Conservation (phyloP, 1,284 basidiomycete species). For the Trichosporon faecale region DNA sequence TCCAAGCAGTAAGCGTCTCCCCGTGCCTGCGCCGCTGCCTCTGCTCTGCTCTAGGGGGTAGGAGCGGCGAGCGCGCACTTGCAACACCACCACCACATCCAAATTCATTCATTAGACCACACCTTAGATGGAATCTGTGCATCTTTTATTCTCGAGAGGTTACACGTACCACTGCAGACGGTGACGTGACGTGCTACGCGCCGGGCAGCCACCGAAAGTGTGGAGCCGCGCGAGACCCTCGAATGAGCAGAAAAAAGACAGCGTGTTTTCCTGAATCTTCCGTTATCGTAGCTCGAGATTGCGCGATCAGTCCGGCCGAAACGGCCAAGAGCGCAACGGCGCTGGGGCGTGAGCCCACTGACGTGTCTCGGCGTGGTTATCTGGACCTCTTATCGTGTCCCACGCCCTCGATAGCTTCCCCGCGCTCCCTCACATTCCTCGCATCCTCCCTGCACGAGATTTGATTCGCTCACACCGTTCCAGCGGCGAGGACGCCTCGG, state of each 20-base stretch:
- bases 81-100: background rate
- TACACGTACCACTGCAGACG: background rate
- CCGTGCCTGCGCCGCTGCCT: background rate
- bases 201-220: background rate
- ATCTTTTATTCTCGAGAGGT: constrained; percentile 8
- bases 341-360: background rate
- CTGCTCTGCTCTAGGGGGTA: background rate
- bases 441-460: background rate
- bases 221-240: background rate
- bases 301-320: background rate
- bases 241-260: constrained; percentile 9
- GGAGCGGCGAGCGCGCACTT: background rate
- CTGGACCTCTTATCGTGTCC: background rate
- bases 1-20: constrained; percentile 46
- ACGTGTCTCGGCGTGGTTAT: background rate
- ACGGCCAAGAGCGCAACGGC: background rate
- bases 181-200: background rate
- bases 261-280: background rate
- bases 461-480: constrained; percentile 13
- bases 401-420: background rate
- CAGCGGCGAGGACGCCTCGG: constrained; percentile 15
- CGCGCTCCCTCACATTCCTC: background rate
- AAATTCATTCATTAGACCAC: background rate
- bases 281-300: background rate
- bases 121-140: constrained; percentile 4